phyloP scores from a whole-genome alignment of 441 rosid genomes.

The Jatropha podagrica region DNA sequence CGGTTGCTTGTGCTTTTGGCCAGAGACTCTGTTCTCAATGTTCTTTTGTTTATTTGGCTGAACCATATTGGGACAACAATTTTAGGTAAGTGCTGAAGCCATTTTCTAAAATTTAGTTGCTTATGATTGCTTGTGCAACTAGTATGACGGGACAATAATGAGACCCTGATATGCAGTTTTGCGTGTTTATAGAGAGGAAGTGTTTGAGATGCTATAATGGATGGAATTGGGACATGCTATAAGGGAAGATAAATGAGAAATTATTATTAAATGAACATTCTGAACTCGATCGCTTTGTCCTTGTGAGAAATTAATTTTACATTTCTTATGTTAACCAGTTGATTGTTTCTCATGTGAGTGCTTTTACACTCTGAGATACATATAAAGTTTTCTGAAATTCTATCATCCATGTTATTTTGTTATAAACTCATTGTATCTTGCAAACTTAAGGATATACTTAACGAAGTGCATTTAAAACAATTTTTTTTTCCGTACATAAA shows the following conservation, averaged over 20 bases:
- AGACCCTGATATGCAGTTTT: not conserved
- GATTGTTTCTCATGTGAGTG: not conserved
- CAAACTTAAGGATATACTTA: not conserved
- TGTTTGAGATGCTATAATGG: not conserved
- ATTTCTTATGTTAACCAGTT: too few species aligned
- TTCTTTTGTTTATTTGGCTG: slow-evolving; percentile 33
- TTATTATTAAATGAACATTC: not conserved
- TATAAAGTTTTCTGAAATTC: not conserved
- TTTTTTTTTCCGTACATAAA: not conserved
- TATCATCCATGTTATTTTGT: not conserved
- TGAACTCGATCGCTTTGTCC: not conserved
- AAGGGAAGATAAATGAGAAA: not conserved
- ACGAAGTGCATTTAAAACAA: not conserved
- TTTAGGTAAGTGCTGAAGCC: slow-evolving; percentile 34
- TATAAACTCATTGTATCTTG: too few species aligned
- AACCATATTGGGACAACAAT: slow-evolving; percentile 32
- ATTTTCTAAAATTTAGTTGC: not conserved
- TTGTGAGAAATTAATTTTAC: not conserved
- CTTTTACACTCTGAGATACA: not conserved
- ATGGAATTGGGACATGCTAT: not conserved
- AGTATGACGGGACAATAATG: not conserved
- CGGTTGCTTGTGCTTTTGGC: slow-evolving; percentile 34
- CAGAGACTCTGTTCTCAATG: slow-evolving; percentile 35
- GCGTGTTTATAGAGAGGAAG: not conserved
- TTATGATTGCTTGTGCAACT: not conserved